Base-by-base conservation (phyloP, 1,284 basidiomycete genomes). In the Ceratobasidium sp. region DNA sequence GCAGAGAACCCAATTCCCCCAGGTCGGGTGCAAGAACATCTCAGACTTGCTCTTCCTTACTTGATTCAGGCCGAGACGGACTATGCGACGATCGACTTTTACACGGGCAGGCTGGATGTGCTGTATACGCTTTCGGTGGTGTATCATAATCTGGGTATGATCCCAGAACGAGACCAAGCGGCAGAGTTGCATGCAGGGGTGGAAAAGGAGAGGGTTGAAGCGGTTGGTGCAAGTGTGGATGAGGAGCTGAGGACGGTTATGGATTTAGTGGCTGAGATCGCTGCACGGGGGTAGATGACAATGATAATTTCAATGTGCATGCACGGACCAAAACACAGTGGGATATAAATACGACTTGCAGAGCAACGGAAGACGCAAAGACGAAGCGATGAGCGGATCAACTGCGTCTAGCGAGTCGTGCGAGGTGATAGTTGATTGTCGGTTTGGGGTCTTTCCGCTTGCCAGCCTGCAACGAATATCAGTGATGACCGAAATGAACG, bases 381-480 rank as follows among this genome's bases (percentile, higher is more conserved):
- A 28, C 23, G 21, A 14, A 58, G 28, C 28, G n/a, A n/a, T n/a
- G n/a, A n/a, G n/a, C 21, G 2, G 21, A 16, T 55, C 63, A 70
- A 62, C 75, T 52, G 26, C 74, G 66, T 49, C 91, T 93, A 75
- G 87, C 86, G 73, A 94, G 84, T 78, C 91, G 87, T 77, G 91
- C 89, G 76, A 95, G 87, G 80, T 94, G 92, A 80, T 93, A 94
- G 81, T 95, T 94, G 83, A 95, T 93, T 41, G 90, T 89, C 43
- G 92, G 87, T 79, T 86, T 85, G 72, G 88, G 91, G 61, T 81
- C 81, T 79, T 89, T 91, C 75, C 87, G 87, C 59, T 85, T 83
- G 77, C 87, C 84, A 38, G 90, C 89, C 91, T 91, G 77, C 14
- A 75, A n/a, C 72, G 44, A 73, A 18, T 54, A 49, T 72, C 11